phyloP scores from a whole-genome alignment of 257 asterid species.

The Nicotiana knightiana region DNA sequence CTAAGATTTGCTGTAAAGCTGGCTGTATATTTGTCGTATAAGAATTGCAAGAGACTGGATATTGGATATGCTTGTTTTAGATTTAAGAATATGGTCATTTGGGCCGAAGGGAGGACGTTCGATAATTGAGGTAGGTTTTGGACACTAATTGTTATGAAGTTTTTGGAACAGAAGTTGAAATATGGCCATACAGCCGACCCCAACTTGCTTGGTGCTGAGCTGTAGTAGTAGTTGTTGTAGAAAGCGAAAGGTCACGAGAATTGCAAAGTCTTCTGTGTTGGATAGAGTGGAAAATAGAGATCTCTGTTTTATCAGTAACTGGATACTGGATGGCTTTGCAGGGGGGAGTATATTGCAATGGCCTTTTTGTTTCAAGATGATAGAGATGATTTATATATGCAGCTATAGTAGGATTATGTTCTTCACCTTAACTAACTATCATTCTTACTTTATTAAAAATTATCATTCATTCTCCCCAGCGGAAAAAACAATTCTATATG shows the following conservation, averaged over 20 bases:
- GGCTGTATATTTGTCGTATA: neutral
- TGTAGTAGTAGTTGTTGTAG: neutral
- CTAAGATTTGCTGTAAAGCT: neutral
- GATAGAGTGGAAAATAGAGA: neutral
- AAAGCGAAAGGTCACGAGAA: neutral
- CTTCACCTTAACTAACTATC: neutral
- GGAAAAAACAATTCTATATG: neutral
- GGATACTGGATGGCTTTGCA: neutral
- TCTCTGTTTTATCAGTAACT: neutral
- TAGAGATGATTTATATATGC: neutral
- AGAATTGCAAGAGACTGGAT: neutral
- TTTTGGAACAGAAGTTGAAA: neutral
- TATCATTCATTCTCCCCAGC: neutral
- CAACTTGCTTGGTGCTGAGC: too few species aligned
- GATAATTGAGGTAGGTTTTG: neutral
- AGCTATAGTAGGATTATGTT: neutral
- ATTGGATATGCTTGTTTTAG: neutral
- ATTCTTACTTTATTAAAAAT: neutral
- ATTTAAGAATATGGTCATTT: neutral
- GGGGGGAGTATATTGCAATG: neutral
- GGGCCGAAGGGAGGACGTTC: neutral
- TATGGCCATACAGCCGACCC: too few species aligned
- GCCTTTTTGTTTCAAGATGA: neutral
- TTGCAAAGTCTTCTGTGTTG: neutral
- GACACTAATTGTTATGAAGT: neutral